Percentiles rank a stretch among this genome's conserved stretches.
Evolutionary conservation across 2,329 filamentous ascomycete genomes (phyloP).

Genomic region (Ophiostoma australiae): DNA sequence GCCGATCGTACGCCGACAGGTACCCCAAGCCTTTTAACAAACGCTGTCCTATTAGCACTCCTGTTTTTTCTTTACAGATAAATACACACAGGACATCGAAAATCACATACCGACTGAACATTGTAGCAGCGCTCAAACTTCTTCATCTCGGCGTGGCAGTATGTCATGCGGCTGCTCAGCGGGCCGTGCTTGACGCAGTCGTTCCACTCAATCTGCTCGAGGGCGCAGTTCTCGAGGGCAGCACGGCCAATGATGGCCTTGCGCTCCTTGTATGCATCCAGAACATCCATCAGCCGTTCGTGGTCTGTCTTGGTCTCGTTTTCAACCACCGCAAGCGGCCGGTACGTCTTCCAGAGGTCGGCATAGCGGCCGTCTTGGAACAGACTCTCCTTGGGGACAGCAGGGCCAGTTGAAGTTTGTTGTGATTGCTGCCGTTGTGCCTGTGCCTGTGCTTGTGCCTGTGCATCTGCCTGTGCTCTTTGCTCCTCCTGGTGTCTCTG

Average conservation of each 20-base stretch:
- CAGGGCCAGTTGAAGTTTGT: not conserved
- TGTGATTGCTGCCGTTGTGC: constrained; percentile 13
- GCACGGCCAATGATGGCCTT: constrained; percentile 71
- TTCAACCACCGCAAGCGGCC: constrained; percentile 65
- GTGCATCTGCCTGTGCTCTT: constrained; percentile 22
- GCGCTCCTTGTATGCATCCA: constrained; percentile 79
- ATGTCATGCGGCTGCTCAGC: constrained; percentile 62
- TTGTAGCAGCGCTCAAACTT: constrained; percentile 82
- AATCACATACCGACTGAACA: constrained; percentile 66
- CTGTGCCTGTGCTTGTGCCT: constrained; percentile 19
- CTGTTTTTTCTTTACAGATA: not conserved
- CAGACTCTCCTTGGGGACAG: constrained; percentile 48
- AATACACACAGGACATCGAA: too few relatives aligned
- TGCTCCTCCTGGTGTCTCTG: constrained; percentile 27
- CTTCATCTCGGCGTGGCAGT: constrained; percentile 74
- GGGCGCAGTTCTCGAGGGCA: constrained; percentile 86
- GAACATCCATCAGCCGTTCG: constrained; percentile 72
- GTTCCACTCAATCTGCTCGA: constrained; percentile 78
- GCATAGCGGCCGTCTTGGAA: constrained; percentile 64
- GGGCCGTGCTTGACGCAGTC: constrained; percentile 74
- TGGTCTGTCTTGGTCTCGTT: constrained; percentile 66
- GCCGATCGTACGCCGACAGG: constrained; percentile 60
- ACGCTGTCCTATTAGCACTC: constrained; percentile 46
- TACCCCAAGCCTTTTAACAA: constrained; percentile 90
- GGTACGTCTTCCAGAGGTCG: constrained; percentile 89